Conservation (phyloP, 129 eudicot genomes). For the sunflower (Helianthus annuus) region DNA sequence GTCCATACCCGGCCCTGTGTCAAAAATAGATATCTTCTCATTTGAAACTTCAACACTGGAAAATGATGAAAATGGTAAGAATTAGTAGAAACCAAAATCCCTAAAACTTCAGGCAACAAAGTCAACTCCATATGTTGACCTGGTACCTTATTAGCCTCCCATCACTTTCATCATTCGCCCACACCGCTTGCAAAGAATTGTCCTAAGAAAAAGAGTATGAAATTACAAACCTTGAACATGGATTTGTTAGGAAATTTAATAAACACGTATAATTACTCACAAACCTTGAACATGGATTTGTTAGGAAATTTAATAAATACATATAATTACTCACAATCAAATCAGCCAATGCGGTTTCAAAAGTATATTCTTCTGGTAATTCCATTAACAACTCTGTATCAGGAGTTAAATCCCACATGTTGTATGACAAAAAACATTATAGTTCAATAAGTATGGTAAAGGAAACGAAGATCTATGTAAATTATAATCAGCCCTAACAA, state of each 20-base stretch:
- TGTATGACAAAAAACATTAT: constrained; percentile 29
- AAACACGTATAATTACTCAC: constrained; percentile 37
- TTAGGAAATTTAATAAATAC: constrained; percentile 1
- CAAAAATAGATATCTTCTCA: constrained; percentile 50
- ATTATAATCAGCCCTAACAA: constrained; percentile 1
- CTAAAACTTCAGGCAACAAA: neutral
- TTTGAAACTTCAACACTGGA: constrained; percentile 51
- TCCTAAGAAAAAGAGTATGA: neutral
- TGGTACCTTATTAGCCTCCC: constrained; percentile 53
- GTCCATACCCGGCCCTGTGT: constrained; percentile 84
- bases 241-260: neutral
- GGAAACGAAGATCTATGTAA: neutral
- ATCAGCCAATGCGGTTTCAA: constrained; percentile 32
- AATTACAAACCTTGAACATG: neutral
- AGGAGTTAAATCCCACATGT: constrained; percentile 58
- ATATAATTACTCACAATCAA: constrained; percentile 49
- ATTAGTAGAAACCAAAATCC: constrained; percentile 3
- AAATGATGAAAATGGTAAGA: neutral
- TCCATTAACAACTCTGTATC: too few species aligned
- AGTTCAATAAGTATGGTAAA: neutral
- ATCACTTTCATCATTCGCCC: constrained; percentile 42
- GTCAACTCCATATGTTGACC: neutral
- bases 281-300: constrained; percentile 9
- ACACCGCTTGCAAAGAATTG: constrained; percentile 64
- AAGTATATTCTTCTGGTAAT: too few species aligned